Evolutionary conservation across 1,284 basidiomycete species (phyloP), one percentile per base, ranked within the genome.

Genomic region (Ceratobasidium sp.): DNA sequence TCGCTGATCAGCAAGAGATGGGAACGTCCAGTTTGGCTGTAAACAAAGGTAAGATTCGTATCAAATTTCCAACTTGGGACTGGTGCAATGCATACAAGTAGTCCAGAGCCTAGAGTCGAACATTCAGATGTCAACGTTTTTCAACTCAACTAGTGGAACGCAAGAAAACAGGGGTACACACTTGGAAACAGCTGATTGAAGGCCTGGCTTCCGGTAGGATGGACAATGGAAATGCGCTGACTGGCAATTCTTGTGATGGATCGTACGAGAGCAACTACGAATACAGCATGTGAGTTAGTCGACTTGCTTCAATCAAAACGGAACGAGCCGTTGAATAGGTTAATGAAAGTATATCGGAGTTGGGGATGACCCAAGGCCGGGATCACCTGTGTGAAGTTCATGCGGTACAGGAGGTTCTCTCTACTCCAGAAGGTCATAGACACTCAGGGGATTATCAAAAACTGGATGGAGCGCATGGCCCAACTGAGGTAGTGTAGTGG

Each of bases 131-230:
- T 19, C 29, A 49, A n/a, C 19, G 42, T 49, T 58, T 41, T 39
- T 21, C 46, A 50, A 21, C 23, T 21, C 42, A 64, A 52, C 7
- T 27, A 42, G 11, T 44, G 42, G 14, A 6, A 8, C 14, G 29
- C 66, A 53, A 27, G 42, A 68, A 53, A 9, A 33, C 19, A 42
- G n/a, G 47, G 29, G 53, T 33, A 39, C 62, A 19, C 39, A 68
- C 69, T 60, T 78, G 90, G 79, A 93, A 90, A 74, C 91, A 93
- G 73, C 88, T 93, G 73, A 94, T 93, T 21, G 87, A 85, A 1
- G 93, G 91, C 33, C 82, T 82, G 6, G 95, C 95, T 79, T 99
- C 95, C 0, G 96, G 96, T 2, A 98, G 78, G n/a, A 95, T 91
- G 0, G 89, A 86, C 0, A 94, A 81, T 0, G 82, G 79, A 76